Percentiles rank a stretch among this genome's conserved stretches.
Conservation (phyloP, 2,329 filamentous ascomycete species). For the Akanthomyces muscarius region DNA sequence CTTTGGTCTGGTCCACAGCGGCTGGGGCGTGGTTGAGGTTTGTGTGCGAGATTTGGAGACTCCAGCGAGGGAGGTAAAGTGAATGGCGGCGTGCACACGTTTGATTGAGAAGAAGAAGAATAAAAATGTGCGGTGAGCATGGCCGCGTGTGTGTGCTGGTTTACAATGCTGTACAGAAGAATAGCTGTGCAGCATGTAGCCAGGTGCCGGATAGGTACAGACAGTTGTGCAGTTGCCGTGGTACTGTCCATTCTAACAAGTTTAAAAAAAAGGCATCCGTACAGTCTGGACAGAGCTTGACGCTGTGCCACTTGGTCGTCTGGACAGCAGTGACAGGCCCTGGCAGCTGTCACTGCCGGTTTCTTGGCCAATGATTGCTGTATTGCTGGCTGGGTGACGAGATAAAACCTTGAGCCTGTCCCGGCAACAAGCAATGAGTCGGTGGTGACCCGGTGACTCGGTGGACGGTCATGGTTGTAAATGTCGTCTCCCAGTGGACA, state of each 20-base stretch:
- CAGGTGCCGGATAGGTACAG: no score
- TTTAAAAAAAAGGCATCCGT: no score
- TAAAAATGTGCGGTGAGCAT: background rate
- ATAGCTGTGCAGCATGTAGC: no score
- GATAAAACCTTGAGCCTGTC: background rate
- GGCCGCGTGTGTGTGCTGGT: background rate
- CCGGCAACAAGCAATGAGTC: background rate
- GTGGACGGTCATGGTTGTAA: background rate
- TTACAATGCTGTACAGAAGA: no score
- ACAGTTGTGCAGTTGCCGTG: background rate
- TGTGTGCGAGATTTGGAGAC: background rate
- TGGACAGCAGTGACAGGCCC: slow-evolving; percentile 8
- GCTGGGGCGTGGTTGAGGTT: background rate
- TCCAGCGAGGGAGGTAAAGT: no score
- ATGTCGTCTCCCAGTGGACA: no score
- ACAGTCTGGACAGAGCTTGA: no score
- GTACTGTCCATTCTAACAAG: background rate
- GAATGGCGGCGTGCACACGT: no score
- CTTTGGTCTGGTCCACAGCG: background rate
- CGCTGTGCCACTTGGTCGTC: slow-evolving; percentile 10
- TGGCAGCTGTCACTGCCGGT: background rate
- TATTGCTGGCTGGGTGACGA: no score
- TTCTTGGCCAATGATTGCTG: background rate
- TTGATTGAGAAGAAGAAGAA: no score
- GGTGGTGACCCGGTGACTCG: no score